Base-by-base conservation (phyloP, 805 yeast genomes). In the Candida nitratophila region DNA sequence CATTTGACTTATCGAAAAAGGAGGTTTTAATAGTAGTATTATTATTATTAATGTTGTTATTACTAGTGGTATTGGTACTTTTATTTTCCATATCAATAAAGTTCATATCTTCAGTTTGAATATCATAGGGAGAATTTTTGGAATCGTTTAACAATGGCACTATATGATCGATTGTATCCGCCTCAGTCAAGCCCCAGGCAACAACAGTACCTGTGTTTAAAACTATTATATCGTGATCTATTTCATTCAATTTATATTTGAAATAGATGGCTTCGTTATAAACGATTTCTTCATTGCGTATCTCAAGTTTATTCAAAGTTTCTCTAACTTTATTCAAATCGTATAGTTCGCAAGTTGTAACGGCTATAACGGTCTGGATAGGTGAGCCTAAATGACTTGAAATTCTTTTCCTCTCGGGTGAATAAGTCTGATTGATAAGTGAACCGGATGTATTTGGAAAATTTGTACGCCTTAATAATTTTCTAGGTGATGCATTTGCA, bases 61-160 rank as follows among this genome's bases (percentile, higher is more conserved):
- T n/a, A 45, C 41, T 24, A n/a, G n/a, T n/a, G n/a, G n/a, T n/a
- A n/a, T n/a, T n/a, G n/a, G 37, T 43, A 10, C 66, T 57, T 44
- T 80, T 86, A 2, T 29, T 16, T 4, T 26, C 40, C 4, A 52
- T 14, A 19, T 60, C 61, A 12, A 85, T 66, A 60, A 68, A 89
- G 60, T 90, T 96, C 78, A 89, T 76, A 54, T 90, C 97, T 57
- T 89, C 97, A 33, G 87, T 77, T 54, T 89, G 96, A 10, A 71
- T 65, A 2, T 59, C 64, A 47, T 76, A 76, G 1, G 75, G 63
- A 4, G 71, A 65, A 3, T 74, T 47, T 57, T 73, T 74, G 2
- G 86, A 77, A 0, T 58, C 52, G 39, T 66, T 58, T 3, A 87
- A 62, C 16, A 76, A 47, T 1, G 87, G 86, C 8, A 81, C 50